Percentiles rank a stretch among this genome's conserved stretches.
Conservation (phyloP, 306 rosid species). For the Gastrolobium bilobum region DNA sequence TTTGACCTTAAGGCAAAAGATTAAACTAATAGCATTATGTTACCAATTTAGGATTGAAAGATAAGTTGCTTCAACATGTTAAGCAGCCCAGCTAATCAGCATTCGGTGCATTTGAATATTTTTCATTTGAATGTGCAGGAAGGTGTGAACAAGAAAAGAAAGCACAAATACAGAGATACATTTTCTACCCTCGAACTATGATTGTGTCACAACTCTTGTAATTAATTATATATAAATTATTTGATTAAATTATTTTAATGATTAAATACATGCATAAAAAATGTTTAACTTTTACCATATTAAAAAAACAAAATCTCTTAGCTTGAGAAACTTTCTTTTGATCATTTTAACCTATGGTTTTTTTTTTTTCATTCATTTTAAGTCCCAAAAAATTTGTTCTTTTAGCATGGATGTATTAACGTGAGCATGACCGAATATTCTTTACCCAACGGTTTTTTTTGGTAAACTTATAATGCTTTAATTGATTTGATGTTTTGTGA, state of each 20-base stretch:
- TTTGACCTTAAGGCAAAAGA: conserved; percentile 43
- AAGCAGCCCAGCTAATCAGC: background rate
- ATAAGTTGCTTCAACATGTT: background rate
- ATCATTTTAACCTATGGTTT: too few relatives aligned
- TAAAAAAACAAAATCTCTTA: too few relatives aligned
- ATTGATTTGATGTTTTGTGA: conserved; percentile 13
- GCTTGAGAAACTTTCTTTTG: too few relatives aligned
- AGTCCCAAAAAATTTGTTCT: too few relatives aligned
- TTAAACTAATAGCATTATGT: background rate
- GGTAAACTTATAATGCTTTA: background rate
- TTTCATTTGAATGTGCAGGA: background rate
- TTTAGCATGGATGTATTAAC: too few relatives aligned
- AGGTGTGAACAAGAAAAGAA: conserved; percentile 1
- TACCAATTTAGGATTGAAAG: conserved; percentile 14
- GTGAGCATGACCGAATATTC: background rate
- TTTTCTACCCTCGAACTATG: background rate
- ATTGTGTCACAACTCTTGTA: background rate
- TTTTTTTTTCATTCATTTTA: too few relatives aligned
- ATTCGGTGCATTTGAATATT: conserved; percentile 14
- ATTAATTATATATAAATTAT: too few relatives aligned
- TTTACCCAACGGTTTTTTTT: background rate
- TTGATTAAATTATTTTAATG: too few relatives aligned
- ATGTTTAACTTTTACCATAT: too few relatives aligned
- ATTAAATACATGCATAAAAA: too few relatives aligned
- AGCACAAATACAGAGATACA: conserved; percentile 9